phyloP scores from a whole-genome alignment of 805 yeast genomes.

The Tetrapisispora taiwanensis region DNA sequence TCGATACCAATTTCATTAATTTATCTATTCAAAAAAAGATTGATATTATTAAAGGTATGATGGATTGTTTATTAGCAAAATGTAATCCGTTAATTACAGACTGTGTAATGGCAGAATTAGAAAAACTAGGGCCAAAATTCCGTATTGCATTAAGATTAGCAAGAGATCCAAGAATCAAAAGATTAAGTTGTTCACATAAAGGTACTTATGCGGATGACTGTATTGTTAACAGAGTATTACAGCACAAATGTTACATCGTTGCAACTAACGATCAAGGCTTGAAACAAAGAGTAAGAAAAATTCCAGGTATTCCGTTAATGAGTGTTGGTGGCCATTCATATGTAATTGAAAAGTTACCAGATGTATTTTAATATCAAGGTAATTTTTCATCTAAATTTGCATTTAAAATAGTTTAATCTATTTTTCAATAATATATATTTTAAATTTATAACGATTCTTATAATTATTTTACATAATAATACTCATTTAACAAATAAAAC shows the following conservation, averaged over 20 bases:
- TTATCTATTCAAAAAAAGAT: slow-evolving; percentile 93
- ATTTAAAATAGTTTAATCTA: not conserved
- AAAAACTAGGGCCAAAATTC: slow-evolving; percentile 88
- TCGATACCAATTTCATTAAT: slow-evolving; percentile 95
- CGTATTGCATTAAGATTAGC: slow-evolving; percentile 89
- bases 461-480: no score
- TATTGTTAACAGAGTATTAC: slow-evolving; percentile 82
- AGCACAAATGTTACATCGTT: slow-evolving; percentile 92
- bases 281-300: slow-evolving; percentile 86
- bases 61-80: slow-evolving; percentile 90
- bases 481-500: no score
- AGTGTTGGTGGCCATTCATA: slow-evolving; percentile 91
- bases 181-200: slow-evolving; percentile 81
- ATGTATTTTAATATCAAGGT: slow-evolving; percentile 47
- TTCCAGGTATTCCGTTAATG: slow-evolving; percentile 95
- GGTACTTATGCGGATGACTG: slow-evolving; percentile 99
- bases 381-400: not conserved
- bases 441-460: no score
- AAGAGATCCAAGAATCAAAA: slow-evolving; percentile 81
- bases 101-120: slow-evolving; percentile 96
- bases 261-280: slow-evolving; percentile 97
- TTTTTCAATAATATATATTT: no score
- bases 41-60: slow-evolving; percentile 90
- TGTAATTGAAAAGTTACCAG: slow-evolving; percentile 90
- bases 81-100: slow-evolving; percentile 94